Percentiles rank a stretch among this genome's conserved stretches.
These are phyloP conservation scores for Umbellularia californica DNA, from an alignment of 164 flowering plant genomes.

Conservation along the genomic window DNA sequence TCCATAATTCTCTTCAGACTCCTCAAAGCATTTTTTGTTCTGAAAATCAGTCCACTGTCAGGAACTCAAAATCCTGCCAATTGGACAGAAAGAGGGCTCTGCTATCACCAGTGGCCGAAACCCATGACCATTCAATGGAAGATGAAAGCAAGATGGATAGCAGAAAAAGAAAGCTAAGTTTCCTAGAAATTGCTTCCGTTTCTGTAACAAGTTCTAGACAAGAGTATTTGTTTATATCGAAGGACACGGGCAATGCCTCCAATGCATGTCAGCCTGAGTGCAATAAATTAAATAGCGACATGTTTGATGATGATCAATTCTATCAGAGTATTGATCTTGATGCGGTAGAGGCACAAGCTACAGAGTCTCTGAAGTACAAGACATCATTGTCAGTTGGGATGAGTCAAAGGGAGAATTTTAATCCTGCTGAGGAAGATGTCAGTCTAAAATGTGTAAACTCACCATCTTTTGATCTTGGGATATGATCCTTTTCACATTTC, in stretches of 20 bases:
- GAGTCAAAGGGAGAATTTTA: constrained; percentile 17
- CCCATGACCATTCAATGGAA: constrained; percentile 10
- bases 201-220: constrained; percentile 35
- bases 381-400: constrained; percentile 23
- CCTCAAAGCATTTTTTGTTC: constrained; percentile 25
- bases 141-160: constrained; percentile 26
- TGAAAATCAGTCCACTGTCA: constrained; percentile 21
- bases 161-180: constrained; percentile 57
- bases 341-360: constrained; percentile 83
- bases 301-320: constrained; percentile 60
- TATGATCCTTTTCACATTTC: constrained; percentile 26
- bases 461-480: constrained; percentile 92
- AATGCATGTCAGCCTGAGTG: constrained; percentile 19
- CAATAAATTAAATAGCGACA: constrained; percentile 18
- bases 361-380: constrained; percentile 41
- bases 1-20: constrained; percentile 22
- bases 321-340: constrained; percentile 78
- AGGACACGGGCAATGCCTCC: constrained; percentile 13
- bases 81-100: constrained; percentile 11
- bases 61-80: constrained; percentile 20
- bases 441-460: constrained; percentile 16
- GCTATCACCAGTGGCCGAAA: constrained; percentile 20
- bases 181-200: constrained; percentile 23
- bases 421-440: constrained; percentile 11
- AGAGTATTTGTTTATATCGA: constrained; percentile 27